These are phyloP conservation scores for Exophiala dermatitidis DNA, from an alignment of 2,329 filamentous ascomycete genomes.

Conservation along the genomic window DNA sequence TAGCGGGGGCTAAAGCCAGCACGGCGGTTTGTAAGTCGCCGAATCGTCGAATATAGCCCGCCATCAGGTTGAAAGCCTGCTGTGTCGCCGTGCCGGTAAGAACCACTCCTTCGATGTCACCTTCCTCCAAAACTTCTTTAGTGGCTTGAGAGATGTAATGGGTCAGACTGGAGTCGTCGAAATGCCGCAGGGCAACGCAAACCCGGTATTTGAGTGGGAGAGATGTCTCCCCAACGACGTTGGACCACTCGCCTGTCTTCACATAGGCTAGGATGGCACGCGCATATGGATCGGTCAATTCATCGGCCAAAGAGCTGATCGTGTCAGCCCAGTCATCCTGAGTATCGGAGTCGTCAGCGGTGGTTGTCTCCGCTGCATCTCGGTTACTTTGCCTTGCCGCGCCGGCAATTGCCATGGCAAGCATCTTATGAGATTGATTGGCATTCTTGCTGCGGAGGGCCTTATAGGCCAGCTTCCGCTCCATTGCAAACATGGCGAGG, in stretches of 20 bases:
- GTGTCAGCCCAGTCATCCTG: slow-evolving; percentile 55
- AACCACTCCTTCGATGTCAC: slow-evolving; percentile 55
- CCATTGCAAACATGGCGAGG: slow-evolving; percentile 53
- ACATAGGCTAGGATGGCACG: slow-evolving; percentile 56
- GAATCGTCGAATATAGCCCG: slow-evolving; percentile 53
- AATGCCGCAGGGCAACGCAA: slow-evolving; percentile 52
- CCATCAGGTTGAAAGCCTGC: slow-evolving; percentile 52
- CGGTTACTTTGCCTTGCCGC: slow-evolving; percentile 30
- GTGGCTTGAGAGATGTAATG: slow-evolving; percentile 51
- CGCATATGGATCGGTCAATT: slow-evolving; percentile 55
- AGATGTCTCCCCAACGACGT: slow-evolving; percentile 51
- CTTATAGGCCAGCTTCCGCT: slow-evolving; percentile 52
- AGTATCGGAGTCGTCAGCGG: slow-evolving; percentile 28
- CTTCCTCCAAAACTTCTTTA: slow-evolving; percentile 44
- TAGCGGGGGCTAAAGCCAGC: slow-evolving; percentile 46
- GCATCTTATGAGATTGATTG: slow-evolving; percentile 49
- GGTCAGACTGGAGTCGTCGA: slow-evolving; percentile 40
- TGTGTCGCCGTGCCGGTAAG: slow-evolving; percentile 53
- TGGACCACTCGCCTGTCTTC: slow-evolving; percentile 53
- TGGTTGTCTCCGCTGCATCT: slow-evolving; percentile 3
- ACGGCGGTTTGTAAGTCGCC: slow-evolving; percentile 58
- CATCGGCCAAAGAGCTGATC: slow-evolving; percentile 55
- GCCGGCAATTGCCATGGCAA: slow-evolving; percentile 47
- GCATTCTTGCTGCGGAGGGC: slow-evolving; percentile 49
- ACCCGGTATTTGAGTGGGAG: slow-evolving; percentile 55